These are phyloP conservation scores for Tylopilus sp. DNA, from an alignment of 768 basidiomycete genomes.

Conservation along the genomic window DNA sequence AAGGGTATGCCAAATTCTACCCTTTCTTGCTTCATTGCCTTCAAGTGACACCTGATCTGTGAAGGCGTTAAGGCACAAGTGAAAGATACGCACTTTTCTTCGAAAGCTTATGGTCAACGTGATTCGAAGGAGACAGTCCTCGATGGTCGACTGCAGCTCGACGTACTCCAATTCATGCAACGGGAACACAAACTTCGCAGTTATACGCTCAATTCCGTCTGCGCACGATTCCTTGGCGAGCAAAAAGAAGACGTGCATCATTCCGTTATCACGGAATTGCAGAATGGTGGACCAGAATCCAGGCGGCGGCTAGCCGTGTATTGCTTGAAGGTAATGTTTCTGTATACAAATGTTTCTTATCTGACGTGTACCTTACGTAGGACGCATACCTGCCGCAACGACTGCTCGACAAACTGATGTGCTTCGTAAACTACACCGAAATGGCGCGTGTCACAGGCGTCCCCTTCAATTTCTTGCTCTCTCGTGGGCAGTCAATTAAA, in stretches of 20 bases:
- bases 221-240: constrained; percentile 95
- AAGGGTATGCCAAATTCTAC: constrained; percentile 45
- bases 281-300: constrained; percentile 95
- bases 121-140: constrained; percentile 92
- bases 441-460: constrained; percentile 99
- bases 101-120: constrained; percentile 94
- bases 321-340: constrained; percentile 77
- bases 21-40: neutral
- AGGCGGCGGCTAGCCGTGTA: constrained; percentile 92
- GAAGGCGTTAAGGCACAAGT: constrained; percentile 72
- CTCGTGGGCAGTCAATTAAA: constrained; percentile 97
- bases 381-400: constrained; percentile 98
- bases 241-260: constrained; percentile 99
- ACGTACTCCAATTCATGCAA: constrained; percentile 97
- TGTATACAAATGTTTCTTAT: neutral
- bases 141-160: constrained; percentile 92
- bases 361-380: constrained; percentile 37
- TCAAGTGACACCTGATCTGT: constrained; percentile 5
- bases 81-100: constrained; percentile 96
- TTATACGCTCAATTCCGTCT: constrained; percentile 97
- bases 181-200: constrained; percentile 96
- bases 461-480: constrained; percentile 92
- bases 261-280: constrained; percentile 96
- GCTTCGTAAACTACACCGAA: constrained; percentile 96
- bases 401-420: constrained; percentile 97